Evolutionary conservation across 768 basidiomycete genomes (phyloP), one percentile per base, ranked within the genome.

Genomic region (Russula olivacea): DNA sequence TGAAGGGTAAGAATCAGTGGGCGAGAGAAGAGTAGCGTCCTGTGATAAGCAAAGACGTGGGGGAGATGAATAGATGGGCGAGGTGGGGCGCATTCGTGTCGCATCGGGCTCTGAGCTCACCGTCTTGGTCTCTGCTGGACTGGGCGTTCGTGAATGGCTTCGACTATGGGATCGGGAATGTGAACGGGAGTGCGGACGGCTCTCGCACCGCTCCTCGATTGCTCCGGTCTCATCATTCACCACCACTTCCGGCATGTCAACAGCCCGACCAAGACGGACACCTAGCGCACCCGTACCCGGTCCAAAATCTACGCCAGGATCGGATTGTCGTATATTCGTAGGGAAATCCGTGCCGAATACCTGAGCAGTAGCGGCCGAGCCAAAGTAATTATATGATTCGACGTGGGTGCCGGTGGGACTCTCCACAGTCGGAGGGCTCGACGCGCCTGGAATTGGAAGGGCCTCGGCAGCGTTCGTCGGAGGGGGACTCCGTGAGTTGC

Each of bases 11-110:
- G 71, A 40, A 60, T 58, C 67, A 61, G 63, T 60, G 59, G 50
- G 68, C 68, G 50, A 69, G 58, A 55, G 67, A 58, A 43, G 66
- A 45, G 57, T 69, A 68, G 57, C 63, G 52, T 61, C 68, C 58
- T 30, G 59, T 66, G 68, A 54, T 68, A 66, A 40, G 67, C 58
- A 55, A 66, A 38, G 34, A 66, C 51, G 41, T 25, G 25, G 51
- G 60, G 54, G 66, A 56, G 52, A 30, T 28, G 58, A n/a, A 40
- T 40, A 25, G 8, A 25, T 21, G n/a, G 51, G 41, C 23, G 45
- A n/a, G 14, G 38, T 68, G 59, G 28, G 64, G 58, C 49, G 53
- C 21, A 52, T 36, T 38, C 56, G 45, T 23, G 47, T 19, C 15
- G 25, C 28, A n/a, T 66, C 54, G 0, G 65, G 41, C 59, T 72